phyloP scores from a whole-genome alignment of 148 eudicot genomes.

The Cornus suecica region DNA sequence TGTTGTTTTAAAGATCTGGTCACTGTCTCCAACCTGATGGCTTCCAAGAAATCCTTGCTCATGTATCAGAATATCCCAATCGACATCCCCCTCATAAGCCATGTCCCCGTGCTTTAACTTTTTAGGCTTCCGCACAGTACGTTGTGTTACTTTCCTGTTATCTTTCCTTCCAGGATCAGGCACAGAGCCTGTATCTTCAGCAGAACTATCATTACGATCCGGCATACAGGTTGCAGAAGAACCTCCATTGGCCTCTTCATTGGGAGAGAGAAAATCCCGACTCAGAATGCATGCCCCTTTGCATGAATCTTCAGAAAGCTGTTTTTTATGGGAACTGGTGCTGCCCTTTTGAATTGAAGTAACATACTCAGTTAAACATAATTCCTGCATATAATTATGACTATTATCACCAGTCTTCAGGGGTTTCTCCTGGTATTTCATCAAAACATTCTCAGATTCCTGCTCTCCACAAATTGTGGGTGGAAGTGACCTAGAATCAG shows the following conservation, averaged over 20 bases:
- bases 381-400: not conserved
- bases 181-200: constrained; percentile 29
- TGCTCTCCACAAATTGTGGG: constrained; percentile 12
- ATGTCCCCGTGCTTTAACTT: constrained; percentile 86
- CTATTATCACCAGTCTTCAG: constrained; percentile 9
- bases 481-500: constrained; percentile 19
- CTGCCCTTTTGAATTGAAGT: constrained; percentile 13
- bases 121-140: constrained; percentile 62
- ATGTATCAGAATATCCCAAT: constrained; percentile 69
- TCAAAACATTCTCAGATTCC: constrained; percentile 4
- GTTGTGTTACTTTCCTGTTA: constrained; percentile 36
- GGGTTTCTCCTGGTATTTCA: constrained; percentile 7
- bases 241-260: constrained; percentile 41
- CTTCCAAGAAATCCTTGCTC: constrained; percentile 41
- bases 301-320: constrained; percentile 24
- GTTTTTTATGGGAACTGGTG: constrained; percentile 13
- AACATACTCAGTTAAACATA: not conserved
- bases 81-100: constrained; percentile 93
- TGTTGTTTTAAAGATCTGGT: constrained; percentile 32
- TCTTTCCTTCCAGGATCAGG: constrained; percentile 33
- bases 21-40: constrained; percentile 38
- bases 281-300: constrained; percentile 17
- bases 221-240: constrained; percentile 36
- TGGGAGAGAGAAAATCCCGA: constrained; percentile 23
- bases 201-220: constrained; percentile 35